A percentile compares a stretch with the other conserved stretches of the same genome.
Conservation (phyloP, 2,329 filamentous ascomycete species). For the Cladosporium oxysporum region DNA sequence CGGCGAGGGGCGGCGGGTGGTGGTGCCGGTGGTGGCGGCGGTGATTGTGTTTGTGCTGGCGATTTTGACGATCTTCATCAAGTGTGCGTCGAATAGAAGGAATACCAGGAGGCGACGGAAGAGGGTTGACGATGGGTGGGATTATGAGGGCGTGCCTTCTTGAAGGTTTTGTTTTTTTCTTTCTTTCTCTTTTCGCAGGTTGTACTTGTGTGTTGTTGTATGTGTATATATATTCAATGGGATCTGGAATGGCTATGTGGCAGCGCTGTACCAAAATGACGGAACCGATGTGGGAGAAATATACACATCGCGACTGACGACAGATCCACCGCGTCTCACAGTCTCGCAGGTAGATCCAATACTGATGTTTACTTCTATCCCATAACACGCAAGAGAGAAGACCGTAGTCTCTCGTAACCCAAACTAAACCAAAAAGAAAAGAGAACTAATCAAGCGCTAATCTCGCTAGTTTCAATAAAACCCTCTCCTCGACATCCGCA, state of each 20-base stretch:
- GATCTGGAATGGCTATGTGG: too few relatives aligned
- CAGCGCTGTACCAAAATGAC: background rate
- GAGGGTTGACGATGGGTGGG: slow-evolving; percentile 55
- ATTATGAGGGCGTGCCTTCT: slow-evolving; percentile 67
- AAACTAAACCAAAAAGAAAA: background rate
- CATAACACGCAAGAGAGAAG: background rate
- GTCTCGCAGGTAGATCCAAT: background rate
- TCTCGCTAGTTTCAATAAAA: background rate
- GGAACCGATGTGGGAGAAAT: background rate
- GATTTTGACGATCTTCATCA: slow-evolving; percentile 62
- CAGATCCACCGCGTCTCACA: background rate
- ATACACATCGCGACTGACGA: background rate
- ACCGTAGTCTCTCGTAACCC: background rate
- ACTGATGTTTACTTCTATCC: background rate
- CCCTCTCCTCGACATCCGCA: background rate
- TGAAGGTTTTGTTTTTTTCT: slow-evolving; percentile 15
- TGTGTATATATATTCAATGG: background rate
- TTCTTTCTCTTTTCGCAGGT: background rate
- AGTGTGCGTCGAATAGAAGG: slow-evolving; percentile 63
- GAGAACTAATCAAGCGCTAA: background rate
- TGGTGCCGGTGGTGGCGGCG: slow-evolving; percentile 63
- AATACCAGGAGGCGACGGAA: slow-evolving; percentile 52
- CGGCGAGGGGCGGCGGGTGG: slow-evolving; percentile 50
- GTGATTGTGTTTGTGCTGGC: slow-evolving; percentile 64
- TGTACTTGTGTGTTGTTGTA: background rate